phyloP scores from a whole-genome alignment of 1,284 basidiomycete genomes.

The Austropuccinia psidii region DNA sequence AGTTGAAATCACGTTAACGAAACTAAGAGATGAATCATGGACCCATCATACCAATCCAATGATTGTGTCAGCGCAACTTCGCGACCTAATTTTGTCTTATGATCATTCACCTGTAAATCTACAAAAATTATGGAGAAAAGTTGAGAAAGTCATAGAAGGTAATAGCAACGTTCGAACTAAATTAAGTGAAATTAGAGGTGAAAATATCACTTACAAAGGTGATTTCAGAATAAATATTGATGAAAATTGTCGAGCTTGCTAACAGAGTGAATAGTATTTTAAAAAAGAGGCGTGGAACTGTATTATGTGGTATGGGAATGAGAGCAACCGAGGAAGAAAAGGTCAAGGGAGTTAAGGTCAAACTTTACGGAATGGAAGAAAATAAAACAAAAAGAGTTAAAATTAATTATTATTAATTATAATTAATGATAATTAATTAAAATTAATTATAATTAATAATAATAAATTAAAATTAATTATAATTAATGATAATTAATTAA shows the following conservation, averaged over 20 bases:
- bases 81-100: conserved; percentile 77
- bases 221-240: too few relatives aligned
- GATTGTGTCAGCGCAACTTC: conserved; percentile 70
- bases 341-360: conserved; percentile 35
- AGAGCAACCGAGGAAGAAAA: conserved; percentile 41
- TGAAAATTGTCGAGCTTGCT: conserved; percentile 67
- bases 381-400: conserved; percentile 39
- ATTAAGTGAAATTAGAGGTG: conserved; percentile 77
- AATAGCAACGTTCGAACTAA: conserved; percentile 89
- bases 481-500: too few relatives aligned
- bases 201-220: too few relatives aligned
- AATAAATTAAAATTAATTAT: too few relatives aligned
- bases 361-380: conserved; percentile 41
- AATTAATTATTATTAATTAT: too few relatives aligned
- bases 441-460: too few relatives aligned
- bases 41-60: conserved; percentile 79
- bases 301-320: conserved; percentile 57
- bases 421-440: too few relatives aligned
- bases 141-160: conserved; percentile 78
- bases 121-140: conserved; percentile 71
- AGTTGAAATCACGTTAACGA: conserved; percentile 69
- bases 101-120: conserved; percentile 65
- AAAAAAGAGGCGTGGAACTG: conserved; percentile 61
- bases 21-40: conserved; percentile 75
- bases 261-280: conserved; percentile 64